These are phyloP conservation scores for Ophiostoma australiae DNA, from an alignment of 2,329 filamentous ascomycete species.

Conservation along the genomic window DNA sequence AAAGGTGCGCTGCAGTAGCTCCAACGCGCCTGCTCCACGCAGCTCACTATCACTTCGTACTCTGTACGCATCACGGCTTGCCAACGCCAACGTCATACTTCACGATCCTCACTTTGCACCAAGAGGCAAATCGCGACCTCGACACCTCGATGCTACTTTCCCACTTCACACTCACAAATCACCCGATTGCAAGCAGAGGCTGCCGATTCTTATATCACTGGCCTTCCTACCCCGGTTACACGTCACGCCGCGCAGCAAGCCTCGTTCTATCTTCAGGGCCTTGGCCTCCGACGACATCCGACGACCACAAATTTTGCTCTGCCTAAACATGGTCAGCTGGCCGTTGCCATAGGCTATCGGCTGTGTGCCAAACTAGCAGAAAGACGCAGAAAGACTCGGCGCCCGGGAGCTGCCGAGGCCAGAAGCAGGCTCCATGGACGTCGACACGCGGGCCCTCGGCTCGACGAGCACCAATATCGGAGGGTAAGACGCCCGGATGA, in stretches of 20 bases:
- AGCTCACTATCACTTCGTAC: neutral
- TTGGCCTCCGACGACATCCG: neutral
- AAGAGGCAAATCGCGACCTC: neutral
- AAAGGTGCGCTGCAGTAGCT: neutral
- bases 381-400: neutral
- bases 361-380: slow-evolving; percentile 11
- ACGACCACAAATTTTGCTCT: neutral
- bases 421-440: slow-evolving; percentile 15
- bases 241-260: neutral
- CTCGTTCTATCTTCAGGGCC: neutral
- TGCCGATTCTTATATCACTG: neutral
- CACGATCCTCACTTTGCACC: neutral
- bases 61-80: neutral
- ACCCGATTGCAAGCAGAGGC: neutral
- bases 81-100: slow-evolving; percentile 2
- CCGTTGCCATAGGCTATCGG: slow-evolving; percentile 10
- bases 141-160: neutral
- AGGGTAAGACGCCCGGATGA: neutral
- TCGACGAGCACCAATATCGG: slow-evolving; percentile 19
- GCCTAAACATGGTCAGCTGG: slow-evolving; percentile 5
- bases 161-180: neutral
- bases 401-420: neutral
- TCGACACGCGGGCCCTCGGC: slow-evolving; percentile 16
- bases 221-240: neutral
- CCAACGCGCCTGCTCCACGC: slow-evolving; percentile 12